Base-by-base conservation (phyloP, 164 flowering plant genomes). In the Annona cherimola region DNA sequence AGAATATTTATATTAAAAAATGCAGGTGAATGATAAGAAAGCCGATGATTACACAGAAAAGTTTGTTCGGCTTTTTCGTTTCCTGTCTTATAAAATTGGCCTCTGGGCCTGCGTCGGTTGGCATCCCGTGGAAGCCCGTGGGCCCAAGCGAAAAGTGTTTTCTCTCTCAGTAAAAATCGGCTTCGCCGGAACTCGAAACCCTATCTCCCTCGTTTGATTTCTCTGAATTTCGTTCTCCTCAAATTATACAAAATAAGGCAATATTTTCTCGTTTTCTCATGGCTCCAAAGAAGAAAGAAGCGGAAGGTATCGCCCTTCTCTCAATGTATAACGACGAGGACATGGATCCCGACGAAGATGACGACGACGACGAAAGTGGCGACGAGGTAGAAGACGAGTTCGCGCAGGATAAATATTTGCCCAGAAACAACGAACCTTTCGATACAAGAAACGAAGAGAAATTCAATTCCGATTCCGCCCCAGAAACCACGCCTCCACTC, bases 251-350 rank as follows among this genome's bases (percentile, higher is more conserved):
- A 3, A 50, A 50, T 50, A 11, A 50, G 57, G 14, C 14, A 50
- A 50, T 50, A 11, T 9, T 11, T 2, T 7, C 57, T 46, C 55
- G 9, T 16, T 50, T 16, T 50, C 57, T 50, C 46, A 69, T 69
- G 71, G 63, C 72, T 18, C 41, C 66, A 7, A 86, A 76, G 79
- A 90, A 85, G 83, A 88, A 86, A 54, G 83, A 75, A 68, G 74
- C 92, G 2, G 92, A 89, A 77, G 98, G 93, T 2, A 90, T 93
- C 5, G 94, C 93, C 3, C 73, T 90, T 57, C 83, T 92, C 19
- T 90, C 96, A 3, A 81, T 90, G 85, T 92, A 90, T 81, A 80
- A 86, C 67, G 98, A 90, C 55, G 97, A 89, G 16, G 89, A 87
- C 4, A 83, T 84, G 83, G 96, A 89, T 39, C 90, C 86, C 3